Base-by-base conservation (phyloP, 805 yeast species). In the Hanseniaspora singularis region DNA sequence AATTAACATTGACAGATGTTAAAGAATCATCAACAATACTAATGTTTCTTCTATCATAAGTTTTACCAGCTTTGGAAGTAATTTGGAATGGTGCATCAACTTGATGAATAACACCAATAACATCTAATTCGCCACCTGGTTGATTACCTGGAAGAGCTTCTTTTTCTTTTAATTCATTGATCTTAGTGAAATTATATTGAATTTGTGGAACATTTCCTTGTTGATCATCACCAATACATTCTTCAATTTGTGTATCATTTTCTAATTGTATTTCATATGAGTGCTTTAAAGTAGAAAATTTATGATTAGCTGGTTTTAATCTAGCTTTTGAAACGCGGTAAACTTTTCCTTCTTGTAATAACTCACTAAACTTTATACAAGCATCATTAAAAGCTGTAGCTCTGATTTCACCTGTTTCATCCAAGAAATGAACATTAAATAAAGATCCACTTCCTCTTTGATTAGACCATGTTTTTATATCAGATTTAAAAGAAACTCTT, bases 371-470 rank as follows among this genome's bases (percentile, higher is more conserved):
- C 59, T 76, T 77, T 50, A 83, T 94, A 11, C 89, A 96, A 55
- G 74, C 73, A 32, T 85, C 89, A 61, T 83, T 84, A 64, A 92
- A 92, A 1, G 92, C 96, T 2, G 97, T 87, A 10, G 95, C 96
- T 57, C 92, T 74, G 55, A 92, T 92, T 67, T 92, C 97, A 57
- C 92, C 95, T 5, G 96, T 82, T 61, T 92, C 95, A 61, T 92
- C 98, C 49, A 89, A 66, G 50, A 92, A 77, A 55, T 86, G 85
- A 26, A 86, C 84, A 55, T 81, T 82, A 68, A 92, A 87, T 50
- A 92, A 71, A 62, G 84, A 83, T 47, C 98, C 98, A 52, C 80
- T 85, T 49, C 96, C 95, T 56, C 79, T 74, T 51, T 76, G 79
- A 56, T 84, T 86, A 44, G 84, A 76, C 89, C 89, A 92, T 31